Percentiles rank a stretch among this genome's conserved stretches.
phyloP scores from a whole-genome alignment of 768 basidiomycete genomes.

The Suillus alpinus region DNA sequence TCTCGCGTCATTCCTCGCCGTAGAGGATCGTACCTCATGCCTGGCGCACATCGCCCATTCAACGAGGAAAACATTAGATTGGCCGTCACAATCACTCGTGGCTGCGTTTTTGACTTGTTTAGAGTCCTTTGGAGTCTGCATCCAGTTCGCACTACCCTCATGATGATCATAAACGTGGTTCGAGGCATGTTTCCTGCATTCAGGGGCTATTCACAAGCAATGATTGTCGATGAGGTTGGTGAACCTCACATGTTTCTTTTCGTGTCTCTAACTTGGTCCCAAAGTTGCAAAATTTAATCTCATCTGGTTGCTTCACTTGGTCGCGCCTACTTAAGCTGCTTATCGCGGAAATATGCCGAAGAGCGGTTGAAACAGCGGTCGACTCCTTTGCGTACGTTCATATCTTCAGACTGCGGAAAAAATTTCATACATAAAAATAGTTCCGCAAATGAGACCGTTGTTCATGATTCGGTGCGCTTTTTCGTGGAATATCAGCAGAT shows the following conservation, averaged over 20 bases:
- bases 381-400: slow-evolving; percentile 71
- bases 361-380: slow-evolving; percentile 60
- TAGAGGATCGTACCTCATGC: slow-evolving; percentile 45
- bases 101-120: slow-evolving; percentile 56
- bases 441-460: slow-evolving; percentile 66
- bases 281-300: slow-evolving; percentile 68
- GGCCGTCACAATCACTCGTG: slow-evolving; percentile 52
- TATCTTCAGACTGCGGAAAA: slow-evolving; percentile 9
- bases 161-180: slow-evolving; percentile 67
- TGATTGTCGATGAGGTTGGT: slow-evolving; percentile 80
- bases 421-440: slow-evolving; percentile 33
- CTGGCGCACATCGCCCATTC: slow-evolving; percentile 70
- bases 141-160: slow-evolving; percentile 65
- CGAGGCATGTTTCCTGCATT: slow-evolving; percentile 79
- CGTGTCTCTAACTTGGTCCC: slow-evolving; percentile 3
- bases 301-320: slow-evolving; percentile 73
- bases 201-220: slow-evolving; percentile 82
- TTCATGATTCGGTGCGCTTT: slow-evolving; percentile 71
- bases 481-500: slow-evolving; percentile 77
- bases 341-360: slow-evolving; percentile 60
- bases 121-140: slow-evolving; percentile 51
- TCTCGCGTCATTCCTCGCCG: slow-evolving; percentile 51
- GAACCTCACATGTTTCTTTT: slow-evolving; percentile 12
- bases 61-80: slow-evolving; percentile 53
- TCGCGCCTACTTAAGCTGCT: slow-evolving; percentile 56